Percentiles rank a stretch among this genome's conserved stretches.
Evolutionary conservation across 163 green algal genomes (phyloP).

Genomic region (Coccomyxa subellipsoidea): DNA sequence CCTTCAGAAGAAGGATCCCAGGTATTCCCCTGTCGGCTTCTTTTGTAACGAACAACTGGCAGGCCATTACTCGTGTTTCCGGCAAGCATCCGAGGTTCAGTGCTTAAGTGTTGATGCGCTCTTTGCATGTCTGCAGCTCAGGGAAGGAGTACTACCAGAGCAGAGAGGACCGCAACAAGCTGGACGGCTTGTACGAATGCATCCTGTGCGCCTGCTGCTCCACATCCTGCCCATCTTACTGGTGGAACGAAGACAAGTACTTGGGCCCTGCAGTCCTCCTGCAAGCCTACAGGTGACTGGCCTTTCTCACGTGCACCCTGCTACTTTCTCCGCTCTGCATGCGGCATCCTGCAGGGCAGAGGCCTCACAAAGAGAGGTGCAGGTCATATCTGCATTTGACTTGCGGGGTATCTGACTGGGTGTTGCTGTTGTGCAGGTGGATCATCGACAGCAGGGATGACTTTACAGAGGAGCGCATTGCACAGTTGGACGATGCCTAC

Average conservation of each 20-base stretch:
- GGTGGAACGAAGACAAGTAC: slow-evolving; percentile 98
- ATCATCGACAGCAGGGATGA: slow-evolving; percentile 92
- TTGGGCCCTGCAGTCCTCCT: slow-evolving; percentile 93
- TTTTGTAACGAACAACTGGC: no score
- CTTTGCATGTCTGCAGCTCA: background rate
- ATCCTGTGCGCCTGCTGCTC: slow-evolving; percentile 97
- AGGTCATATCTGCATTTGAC: no score
- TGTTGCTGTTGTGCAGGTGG: slow-evolving; percentile 80
- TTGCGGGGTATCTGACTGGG: no score
- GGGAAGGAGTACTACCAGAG: slow-evolving; percentile 76
- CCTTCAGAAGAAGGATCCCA: slow-evolving; percentile 39
- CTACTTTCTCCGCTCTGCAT: no score
- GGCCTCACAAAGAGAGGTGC: no score
- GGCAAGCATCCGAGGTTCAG: no score
- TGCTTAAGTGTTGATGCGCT: no score
- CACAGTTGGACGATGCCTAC: slow-evolving; percentile 89
- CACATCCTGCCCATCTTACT: slow-evolving; percentile 80
- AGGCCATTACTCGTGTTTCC: no score
- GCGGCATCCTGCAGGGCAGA: no score
- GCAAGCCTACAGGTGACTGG: slow-evolving; percentile 89
- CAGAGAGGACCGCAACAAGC: slow-evolving; percentile 87
- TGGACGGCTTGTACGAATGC: slow-evolving; percentile 99
- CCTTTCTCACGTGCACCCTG: background rate
- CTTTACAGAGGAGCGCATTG: slow-evolving; percentile 84
- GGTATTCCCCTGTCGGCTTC: background rate